Evolutionary conservation across 2,329 filamentous ascomycete species (phyloP).

Genomic region (Ceratocystis huliohia): DNA sequence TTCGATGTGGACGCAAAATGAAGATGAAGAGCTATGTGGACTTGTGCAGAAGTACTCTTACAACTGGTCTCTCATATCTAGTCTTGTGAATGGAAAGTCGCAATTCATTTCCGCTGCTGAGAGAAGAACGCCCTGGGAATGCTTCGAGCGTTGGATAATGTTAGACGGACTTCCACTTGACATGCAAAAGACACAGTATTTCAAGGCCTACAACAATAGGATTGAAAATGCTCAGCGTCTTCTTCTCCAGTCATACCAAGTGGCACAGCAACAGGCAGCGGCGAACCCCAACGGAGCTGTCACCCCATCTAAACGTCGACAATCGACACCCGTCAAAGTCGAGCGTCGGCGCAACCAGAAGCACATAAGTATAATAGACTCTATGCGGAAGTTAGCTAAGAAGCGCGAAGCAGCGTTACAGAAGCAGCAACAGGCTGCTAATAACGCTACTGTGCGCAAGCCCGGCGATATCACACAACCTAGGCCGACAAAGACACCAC

Average conservation of each 20-base stretch:
- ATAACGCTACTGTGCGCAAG: slow-evolving; percentile 71
- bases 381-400: slow-evolving; percentile 89
- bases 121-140: slow-evolving; percentile 91
- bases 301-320: slow-evolving; percentile 38
- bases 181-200: slow-evolving; percentile 92
- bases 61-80: slow-evolving; percentile 93
- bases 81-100: slow-evolving; percentile 60
- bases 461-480: slow-evolving; percentile 47
- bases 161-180: slow-evolving; percentile 83
- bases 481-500: slow-evolving; percentile 57
- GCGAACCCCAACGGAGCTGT: slow-evolving; percentile 13
- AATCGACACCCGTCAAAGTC: slow-evolving; percentile 62
- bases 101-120: slow-evolving; percentile 75
- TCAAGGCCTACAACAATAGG: slow-evolving; percentile 55
- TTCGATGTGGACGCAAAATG: slow-evolving; percentile 81
- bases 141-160: slow-evolving; percentile 92
- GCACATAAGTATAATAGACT: slow-evolving; percentile 78
- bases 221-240: slow-evolving; percentile 47
- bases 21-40: slow-evolving; percentile 78
- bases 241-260: slow-evolving; percentile 42
- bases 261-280: slow-evolving; percentile 32
- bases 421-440: slow-evolving; percentile 78
- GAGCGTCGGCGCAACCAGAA: slow-evolving; percentile 77
- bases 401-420: slow-evolving; percentile 76
- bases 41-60: slow-evolving; percentile 88